These are phyloP conservation scores for Linnemannia exigua DNA, from an alignment of 192 early-diverging fungal species.

Conservation along the genomic window DNA sequence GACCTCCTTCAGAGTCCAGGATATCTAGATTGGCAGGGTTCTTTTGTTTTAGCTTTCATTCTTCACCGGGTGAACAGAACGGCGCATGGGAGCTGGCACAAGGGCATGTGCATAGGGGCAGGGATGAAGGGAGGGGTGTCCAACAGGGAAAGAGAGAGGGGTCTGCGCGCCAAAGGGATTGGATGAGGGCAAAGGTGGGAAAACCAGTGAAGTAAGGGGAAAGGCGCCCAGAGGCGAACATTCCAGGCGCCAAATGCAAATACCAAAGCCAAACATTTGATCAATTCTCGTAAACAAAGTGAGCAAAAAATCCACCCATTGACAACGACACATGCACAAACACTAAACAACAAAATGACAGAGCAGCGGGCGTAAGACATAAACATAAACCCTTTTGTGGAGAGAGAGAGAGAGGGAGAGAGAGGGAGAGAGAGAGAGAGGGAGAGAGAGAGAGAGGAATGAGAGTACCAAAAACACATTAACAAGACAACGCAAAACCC, in stretches of 20 bases:
- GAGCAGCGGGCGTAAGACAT: background rate
- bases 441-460: too few relatives aligned
- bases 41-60: too few relatives aligned
- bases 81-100: background rate
- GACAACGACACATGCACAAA: background rate
- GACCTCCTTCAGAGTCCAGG: too few relatives aligned
- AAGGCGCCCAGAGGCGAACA: background rate
- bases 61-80: background rate
- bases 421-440: background rate
- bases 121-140: background rate
- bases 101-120: background rate
- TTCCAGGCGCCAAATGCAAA: background rate
- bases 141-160: background rate
- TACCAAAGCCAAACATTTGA: background rate
- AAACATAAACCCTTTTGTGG: background rate
- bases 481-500: too few relatives aligned
- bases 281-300: background rate
- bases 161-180: background rate
- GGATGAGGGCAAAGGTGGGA: background rate
- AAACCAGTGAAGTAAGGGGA: background rate
- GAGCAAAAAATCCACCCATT: background rate
- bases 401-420: background rate
- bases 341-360: background rate
- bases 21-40: too few relatives aligned
- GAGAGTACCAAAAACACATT: too few relatives aligned